Evolutionary conservation across 495 filamentous ascomycete genomes (phyloP).

Genomic region (Ramalina peruviana): DNA sequence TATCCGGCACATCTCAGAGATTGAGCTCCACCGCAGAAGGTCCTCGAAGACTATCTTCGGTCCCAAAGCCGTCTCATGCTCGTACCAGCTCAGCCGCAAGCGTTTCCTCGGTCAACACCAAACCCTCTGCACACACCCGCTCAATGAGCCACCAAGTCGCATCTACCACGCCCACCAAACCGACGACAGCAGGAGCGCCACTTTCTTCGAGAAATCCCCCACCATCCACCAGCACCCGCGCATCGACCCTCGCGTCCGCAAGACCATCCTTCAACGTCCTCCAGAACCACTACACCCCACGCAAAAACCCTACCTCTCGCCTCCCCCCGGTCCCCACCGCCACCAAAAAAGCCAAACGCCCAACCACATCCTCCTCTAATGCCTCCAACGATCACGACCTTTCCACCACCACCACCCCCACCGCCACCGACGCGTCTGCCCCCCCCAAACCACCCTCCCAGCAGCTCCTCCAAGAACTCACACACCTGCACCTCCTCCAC

Average conservation of each 20-base stretch:
- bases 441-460: neutral
- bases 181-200: neutral
- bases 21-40: neutral
- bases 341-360: constrained; percentile 27
- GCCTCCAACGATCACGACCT: neutral
- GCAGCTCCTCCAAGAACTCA: constrained; percentile 48
- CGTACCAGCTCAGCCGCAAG: neutral
- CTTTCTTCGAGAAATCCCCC: neutral
- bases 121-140: constrained; percentile 1
- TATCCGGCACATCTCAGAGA: neutral
- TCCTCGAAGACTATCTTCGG: neutral
- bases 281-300: constrained; percentile 57
- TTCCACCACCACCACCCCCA: neutral
- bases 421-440: neutral
- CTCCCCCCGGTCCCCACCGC: constrained; percentile 27
- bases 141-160: constrained; percentile 11
- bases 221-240: neutral
- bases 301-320: constrained; percentile 46
- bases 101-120: neutral
- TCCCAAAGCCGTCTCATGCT: neutral
- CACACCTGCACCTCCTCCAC: constrained; percentile 60
- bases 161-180: neutral
- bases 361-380: neutral
- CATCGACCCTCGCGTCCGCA: constrained; percentile 15
- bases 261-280: constrained; percentile 48